phyloP scores from a whole-genome alignment of 805 yeast genomes.

The Kuraishia hungarica region DNA sequence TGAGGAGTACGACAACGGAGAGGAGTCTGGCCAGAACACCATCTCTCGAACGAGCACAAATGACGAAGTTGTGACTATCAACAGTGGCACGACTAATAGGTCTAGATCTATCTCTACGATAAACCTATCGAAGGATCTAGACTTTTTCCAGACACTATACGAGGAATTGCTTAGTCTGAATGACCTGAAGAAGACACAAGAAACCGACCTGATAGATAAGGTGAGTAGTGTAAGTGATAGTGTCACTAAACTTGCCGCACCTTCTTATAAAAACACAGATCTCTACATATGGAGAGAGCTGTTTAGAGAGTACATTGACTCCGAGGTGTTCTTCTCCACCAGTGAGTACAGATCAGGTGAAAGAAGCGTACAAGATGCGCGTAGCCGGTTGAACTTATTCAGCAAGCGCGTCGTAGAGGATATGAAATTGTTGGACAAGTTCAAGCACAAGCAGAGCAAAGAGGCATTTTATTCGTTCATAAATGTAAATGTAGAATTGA shows the following conservation, averaged over 20 bases:
- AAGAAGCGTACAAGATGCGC: constrained; percentile 35
- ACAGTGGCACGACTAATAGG: not conserved
- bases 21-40: constrained; percentile 2
- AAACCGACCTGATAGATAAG: constrained; percentile 29
- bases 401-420: constrained; percentile 26
- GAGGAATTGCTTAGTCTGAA: constrained; percentile 44
- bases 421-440: constrained; percentile 26
- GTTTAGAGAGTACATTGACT: constrained; percentile 56
- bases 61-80: constrained; percentile 13
- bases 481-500: constrained; percentile 41
- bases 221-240: constrained; percentile 33
- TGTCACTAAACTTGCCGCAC: constrained; percentile 30
- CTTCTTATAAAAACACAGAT: constrained; percentile 38
- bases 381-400: constrained; percentile 33
- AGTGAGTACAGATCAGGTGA: constrained; percentile 39
- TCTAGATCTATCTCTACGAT: not conserved
- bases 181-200: constrained; percentile 32
- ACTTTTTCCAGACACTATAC: constrained; percentile 48
- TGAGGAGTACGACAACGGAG: not conserved
- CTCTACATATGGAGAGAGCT: constrained; percentile 64
- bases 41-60: constrained; percentile 10
- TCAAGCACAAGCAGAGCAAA: constrained; percentile 37
- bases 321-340: constrained; percentile 52
- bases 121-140: constrained; percentile 6
- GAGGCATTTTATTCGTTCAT: constrained; percentile 41